These are phyloP conservation scores for Magnusiomyces suaveolens DNA, from an alignment of 1,139 yeast genomes.

Conservation along the genomic window DNA sequence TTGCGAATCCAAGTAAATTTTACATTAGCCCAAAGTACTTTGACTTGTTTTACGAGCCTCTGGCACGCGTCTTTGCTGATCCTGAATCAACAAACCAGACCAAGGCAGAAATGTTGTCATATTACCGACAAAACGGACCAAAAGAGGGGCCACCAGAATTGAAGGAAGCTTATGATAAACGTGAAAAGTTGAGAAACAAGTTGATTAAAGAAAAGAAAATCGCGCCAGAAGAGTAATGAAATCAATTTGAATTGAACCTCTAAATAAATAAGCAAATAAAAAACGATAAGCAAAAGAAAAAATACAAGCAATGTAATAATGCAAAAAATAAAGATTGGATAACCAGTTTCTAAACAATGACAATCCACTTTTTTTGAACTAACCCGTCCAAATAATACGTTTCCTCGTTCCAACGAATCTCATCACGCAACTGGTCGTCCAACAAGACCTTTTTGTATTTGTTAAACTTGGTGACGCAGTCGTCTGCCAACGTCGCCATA, in stretches of 20 bases:
- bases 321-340: too few species aligned
- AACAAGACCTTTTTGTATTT: background rate
- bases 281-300: background rate
- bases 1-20: background rate
- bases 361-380: background rate
- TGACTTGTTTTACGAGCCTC: background rate
- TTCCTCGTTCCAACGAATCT: conserved; percentile 2
- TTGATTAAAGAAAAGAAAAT: background rate
- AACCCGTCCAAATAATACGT: background rate
- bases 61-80: background rate
- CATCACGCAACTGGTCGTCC: background rate
- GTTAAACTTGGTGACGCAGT: background rate
- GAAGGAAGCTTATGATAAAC: background rate
- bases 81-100: too few species aligned
- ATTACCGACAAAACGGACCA: background rate
- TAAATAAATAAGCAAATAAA: background rate
- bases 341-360: too few species aligned
- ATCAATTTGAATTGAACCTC: background rate
- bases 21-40: background rate
- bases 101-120: background rate
- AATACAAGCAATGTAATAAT: background rate
- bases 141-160: background rate
- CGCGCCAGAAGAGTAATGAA: background rate
- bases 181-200: background rate
- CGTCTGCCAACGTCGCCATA: background rate